These are phyloP conservation scores for Basipetospora chlamydospora DNA, from an alignment of 2,329 filamentous ascomycete genomes.

Conservation along the genomic window DNA sequence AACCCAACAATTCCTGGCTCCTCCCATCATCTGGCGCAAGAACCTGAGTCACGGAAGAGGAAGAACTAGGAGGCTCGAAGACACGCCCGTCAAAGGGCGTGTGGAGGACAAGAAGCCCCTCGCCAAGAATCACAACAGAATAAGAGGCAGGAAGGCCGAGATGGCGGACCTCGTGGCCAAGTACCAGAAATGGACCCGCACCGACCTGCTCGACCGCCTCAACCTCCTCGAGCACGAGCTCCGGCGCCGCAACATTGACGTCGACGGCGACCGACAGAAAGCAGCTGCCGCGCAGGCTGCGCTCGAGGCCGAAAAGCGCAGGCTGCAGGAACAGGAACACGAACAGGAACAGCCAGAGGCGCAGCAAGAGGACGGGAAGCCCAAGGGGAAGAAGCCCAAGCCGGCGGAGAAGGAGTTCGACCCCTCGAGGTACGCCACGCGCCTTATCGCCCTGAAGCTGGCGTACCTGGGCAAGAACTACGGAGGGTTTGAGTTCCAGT, in stretches of 20 bases:
- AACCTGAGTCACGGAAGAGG: too few relatives aligned
- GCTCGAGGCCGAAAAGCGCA: constrained; percentile 6
- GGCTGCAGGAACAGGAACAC: neutral
- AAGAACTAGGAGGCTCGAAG: too few relatives aligned
- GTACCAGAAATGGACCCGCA: constrained; percentile 55
- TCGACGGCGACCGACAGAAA: constrained; percentile 7
- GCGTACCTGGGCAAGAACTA: constrained; percentile 86
- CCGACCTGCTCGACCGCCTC: constrained; percentile 54
- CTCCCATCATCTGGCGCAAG: too few relatives aligned
- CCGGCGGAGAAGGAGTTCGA: constrained; percentile 40
- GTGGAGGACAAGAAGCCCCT: too few relatives aligned
- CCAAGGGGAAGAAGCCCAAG: constrained; percentile 21
- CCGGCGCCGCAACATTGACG: constrained; percentile 17
- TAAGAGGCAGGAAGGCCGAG: constrained; percentile 8
- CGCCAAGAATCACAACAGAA: too few relatives aligned
- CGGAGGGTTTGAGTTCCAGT: constrained; percentile 83
- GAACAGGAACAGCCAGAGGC: constrained; percentile 3
- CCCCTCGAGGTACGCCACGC: constrained; percentile 64
- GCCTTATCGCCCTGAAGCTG: constrained; percentile 80
- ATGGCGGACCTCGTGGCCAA: constrained; percentile 19
- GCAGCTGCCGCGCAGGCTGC: constrained; percentile 2
- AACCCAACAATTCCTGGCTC: too few relatives aligned
- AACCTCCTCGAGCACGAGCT: constrained; percentile 53
- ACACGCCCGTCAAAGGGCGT: too few relatives aligned
- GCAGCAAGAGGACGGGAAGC: constrained; percentile 10